Conservation (phyloP, 108 stramenopile genomes). For the Poteriospumella lacustris region DNA sequence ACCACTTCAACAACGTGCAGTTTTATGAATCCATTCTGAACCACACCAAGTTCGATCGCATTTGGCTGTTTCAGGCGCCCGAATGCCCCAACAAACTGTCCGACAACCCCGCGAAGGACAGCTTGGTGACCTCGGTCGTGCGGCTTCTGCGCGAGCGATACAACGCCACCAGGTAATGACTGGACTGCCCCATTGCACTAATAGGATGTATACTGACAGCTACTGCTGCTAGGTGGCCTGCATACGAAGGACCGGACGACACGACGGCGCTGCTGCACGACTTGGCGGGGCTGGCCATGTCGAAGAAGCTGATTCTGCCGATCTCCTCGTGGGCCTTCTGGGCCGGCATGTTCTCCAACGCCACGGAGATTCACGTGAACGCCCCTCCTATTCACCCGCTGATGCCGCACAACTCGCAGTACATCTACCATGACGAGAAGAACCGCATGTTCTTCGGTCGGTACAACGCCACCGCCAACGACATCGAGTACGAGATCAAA, state of each 20-base stretch:
- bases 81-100: not conserved
- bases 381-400: not conserved
- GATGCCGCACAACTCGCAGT: not conserved
- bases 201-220: not conserved
- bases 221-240: constrained; percentile 1
- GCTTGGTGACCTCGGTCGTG: not conserved
- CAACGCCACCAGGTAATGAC: not conserved
- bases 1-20: not conserved
- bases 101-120: not conserved
- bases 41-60: not conserved
- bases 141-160: not conserved
- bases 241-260: not conserved
- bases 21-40: not conserved
- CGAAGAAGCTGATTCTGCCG: constrained; percentile 17
- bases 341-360: constrained; percentile 24
- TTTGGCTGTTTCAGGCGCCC: not conserved
- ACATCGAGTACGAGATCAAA: not conserved
- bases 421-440: constrained; percentile 15
- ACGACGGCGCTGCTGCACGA: constrained; percentile 5
- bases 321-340: constrained; percentile 19
- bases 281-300: not conserved
- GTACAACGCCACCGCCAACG: not conserved
- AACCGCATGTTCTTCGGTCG: not conserved
- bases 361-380: constrained; percentile 24
- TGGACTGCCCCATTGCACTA: not conserved